phyloP scores from a whole-genome alignment of 768 basidiomycete species.

The Phanerochaete carnosa region DNA sequence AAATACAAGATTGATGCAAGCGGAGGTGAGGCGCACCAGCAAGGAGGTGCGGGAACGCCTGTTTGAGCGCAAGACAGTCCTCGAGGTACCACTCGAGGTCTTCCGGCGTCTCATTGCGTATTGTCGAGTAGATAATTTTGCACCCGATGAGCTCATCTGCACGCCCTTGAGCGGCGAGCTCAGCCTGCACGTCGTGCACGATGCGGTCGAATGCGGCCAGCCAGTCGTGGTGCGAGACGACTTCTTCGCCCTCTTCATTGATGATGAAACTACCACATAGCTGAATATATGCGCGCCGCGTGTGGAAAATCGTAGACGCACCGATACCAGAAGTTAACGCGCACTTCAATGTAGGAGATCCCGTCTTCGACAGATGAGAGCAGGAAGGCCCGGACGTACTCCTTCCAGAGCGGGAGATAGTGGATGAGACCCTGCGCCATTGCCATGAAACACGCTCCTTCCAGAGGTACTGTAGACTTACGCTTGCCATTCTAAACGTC shows the following conservation, averaged over 20 bases:
- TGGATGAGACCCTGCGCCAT: slow-evolving; percentile 33
- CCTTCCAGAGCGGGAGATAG: slow-evolving; percentile 55
- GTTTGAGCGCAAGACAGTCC: slow-evolving; percentile 71
- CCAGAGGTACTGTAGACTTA: slow-evolving; percentile 24
- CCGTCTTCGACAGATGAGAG: slow-evolving; percentile 63
- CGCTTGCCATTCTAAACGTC: slow-evolving; percentile 47
- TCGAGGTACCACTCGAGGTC: slow-evolving; percentile 65
- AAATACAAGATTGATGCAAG: no score
- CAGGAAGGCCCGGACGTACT: slow-evolving; percentile 64
- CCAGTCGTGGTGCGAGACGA: slow-evolving; percentile 60
- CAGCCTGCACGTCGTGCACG: slow-evolving; percentile 48
- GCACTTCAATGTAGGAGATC: slow-evolving; percentile 65
- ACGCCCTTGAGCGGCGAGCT: slow-evolving; percentile 49
- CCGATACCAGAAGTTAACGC: slow-evolving; percentile 63
- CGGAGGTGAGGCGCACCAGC: slow-evolving; percentile 39
- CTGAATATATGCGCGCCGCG: background rate
- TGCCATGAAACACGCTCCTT: background rate
- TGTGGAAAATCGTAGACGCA: slow-evolving; percentile 20
- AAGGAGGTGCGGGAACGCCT: slow-evolving; percentile 71
- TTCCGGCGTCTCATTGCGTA: slow-evolving; percentile 52
- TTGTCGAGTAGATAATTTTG: slow-evolving; percentile 70
- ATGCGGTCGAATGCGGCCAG: slow-evolving; percentile 49
- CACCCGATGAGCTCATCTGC: slow-evolving; percentile 65
- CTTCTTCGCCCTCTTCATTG: slow-evolving; percentile 52
- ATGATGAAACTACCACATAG: slow-evolving; percentile 33